Conservation (phyloP, 352 stramenopile genomes). For the Phytophthora aleatoria region DNA sequence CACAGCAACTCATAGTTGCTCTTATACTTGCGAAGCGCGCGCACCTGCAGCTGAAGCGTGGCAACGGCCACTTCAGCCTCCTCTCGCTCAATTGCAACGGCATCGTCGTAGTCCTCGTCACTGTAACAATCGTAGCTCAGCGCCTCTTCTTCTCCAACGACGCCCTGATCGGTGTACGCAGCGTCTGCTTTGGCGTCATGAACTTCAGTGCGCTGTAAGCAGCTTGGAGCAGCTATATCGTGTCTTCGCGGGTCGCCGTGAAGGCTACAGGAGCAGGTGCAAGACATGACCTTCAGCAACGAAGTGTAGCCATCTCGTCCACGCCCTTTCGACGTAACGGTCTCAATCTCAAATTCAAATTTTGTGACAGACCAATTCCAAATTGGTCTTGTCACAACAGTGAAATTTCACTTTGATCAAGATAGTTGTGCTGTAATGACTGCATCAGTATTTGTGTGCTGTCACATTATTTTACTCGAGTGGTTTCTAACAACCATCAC, state of each 20-base stretch:
- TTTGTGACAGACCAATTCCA: background rate
- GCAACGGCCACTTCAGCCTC: slow-evolving; percentile 14
- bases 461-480: slow-evolving; percentile 6
- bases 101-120: background rate
- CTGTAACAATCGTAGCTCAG: slow-evolving; percentile 2
- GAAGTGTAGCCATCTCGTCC: slow-evolving; percentile 24
- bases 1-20: slow-evolving; percentile 79
- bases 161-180: slow-evolving; percentile 8
- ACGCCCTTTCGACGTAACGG: slow-evolving; percentile 32
- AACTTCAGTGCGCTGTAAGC: background rate
- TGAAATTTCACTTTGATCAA: too few species aligned
- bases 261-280: slow-evolving; percentile 15
- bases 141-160: slow-evolving; percentile 4
- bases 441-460: background rate
- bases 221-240: background rate
- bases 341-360: background rate
- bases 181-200: background rate
- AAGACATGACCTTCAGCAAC: slow-evolving; percentile 13
- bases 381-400: background rate
- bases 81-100: slow-evolving; percentile 15
- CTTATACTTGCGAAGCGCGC: slow-evolving; percentile 72
- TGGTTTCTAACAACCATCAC: background rate
- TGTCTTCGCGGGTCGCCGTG: background rate
- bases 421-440: too few species aligned
- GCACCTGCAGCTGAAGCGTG: slow-evolving; percentile 53